Conservation (phyloP, 2,329 filamentous ascomycete genomes). For the Fusarium temperatum region DNA sequence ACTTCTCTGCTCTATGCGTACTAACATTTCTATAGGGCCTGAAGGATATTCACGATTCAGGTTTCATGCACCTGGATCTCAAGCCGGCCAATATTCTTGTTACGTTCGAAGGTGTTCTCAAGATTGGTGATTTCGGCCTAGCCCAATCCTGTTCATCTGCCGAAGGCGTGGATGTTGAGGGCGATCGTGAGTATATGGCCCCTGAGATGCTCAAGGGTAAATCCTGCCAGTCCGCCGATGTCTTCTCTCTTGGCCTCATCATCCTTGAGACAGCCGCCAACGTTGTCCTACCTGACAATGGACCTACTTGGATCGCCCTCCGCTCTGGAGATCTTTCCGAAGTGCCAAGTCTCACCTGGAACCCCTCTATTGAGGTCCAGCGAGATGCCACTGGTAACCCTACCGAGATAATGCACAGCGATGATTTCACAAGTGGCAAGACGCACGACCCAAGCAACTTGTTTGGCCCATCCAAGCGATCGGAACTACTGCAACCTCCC, state of each 20-base stretch:
- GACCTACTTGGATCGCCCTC: slow-evolving; percentile 87
- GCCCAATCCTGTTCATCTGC: slow-evolving; percentile 82
- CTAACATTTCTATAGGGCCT: slow-evolving; percentile 69
- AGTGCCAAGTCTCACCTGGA: slow-evolving; percentile 87
- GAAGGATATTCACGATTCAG: slow-evolving; percentile 87
- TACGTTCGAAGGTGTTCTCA: slow-evolving; percentile 81
- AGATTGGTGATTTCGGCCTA: slow-evolving; percentile 88
- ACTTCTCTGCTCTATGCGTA: background rate
- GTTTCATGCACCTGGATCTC: slow-evolving; percentile 85
- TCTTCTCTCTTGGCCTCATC: slow-evolving; percentile 94
- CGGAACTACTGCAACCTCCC: slow-evolving; percentile 71
- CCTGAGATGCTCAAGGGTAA: slow-evolving; percentile 89
- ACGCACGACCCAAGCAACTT: slow-evolving; percentile 48
- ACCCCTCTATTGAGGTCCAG: slow-evolving; percentile 73
- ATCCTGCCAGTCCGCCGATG: slow-evolving; percentile 89
- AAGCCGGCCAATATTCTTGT: slow-evolving; percentile 89
- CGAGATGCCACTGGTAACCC: slow-evolving; percentile 74
- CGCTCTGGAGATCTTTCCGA: slow-evolving; percentile 89
- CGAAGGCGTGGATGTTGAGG: slow-evolving; percentile 84
- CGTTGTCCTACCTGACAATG: slow-evolving; percentile 92
- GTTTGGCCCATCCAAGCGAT: slow-evolving; percentile 59
- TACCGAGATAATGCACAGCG: slow-evolving; percentile 50
- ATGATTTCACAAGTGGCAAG: slow-evolving; percentile 46
- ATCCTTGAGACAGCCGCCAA: slow-evolving; percentile 95
- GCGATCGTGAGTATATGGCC: slow-evolving; percentile 95